Base-by-base conservation (phyloP, 2,329 filamentous ascomycete genomes). In the Colletotrichum lindemuthianum region DNA sequence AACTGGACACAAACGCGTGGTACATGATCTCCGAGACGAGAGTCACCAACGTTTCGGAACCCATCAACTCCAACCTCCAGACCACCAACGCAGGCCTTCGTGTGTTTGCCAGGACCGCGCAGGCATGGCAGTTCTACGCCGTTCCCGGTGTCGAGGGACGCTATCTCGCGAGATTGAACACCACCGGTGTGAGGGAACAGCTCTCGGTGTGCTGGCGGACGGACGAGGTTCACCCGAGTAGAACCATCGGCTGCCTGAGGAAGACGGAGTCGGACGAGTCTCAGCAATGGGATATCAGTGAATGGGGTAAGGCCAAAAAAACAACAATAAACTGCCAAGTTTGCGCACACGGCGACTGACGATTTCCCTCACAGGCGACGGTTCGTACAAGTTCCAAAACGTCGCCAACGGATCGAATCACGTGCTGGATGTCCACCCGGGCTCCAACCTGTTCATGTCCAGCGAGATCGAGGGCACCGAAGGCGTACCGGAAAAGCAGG, bases 1-100 rank as follows among this genome's bases (percentile, higher is more conserved):
- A 70, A 41, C 59, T 78, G 40, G 72, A 78, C 68, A 49, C 71
- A 10, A 77, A 78, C 54, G 72, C 66, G 15, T 78, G 76, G 76
- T 77, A 75, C 61, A 70, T 75, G 45, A 43, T 78, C n/a, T 73
- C 70, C 4, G 76, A 78, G 58, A 68, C 60, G 11, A 73, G 75
- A n/a, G 74, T 77, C n/a, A 75, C 76, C 60, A 65, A 68, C 12
- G 69, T 71, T 32, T 59, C 65, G 10, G 67, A 63, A 13, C 45
- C 65, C 0, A 41, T 48, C n/a, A n/a, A 40, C 4, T 50, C 54
- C 37, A 70, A 65, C 43, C 56, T 72, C 32, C 64, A 68, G 8
- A 36, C 55, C 4, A 53, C 63, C 40, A 57, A 64, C 13, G 69
- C 68, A 52, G 60, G 61, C 11, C 61, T 76, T 40, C 63, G 67